A percentile compares a stretch with the other conserved stretches of the same genome.
Conservation (phyloP, 2,329 filamentous ascomycete genomes). For the Xylaria sp. region DNA sequence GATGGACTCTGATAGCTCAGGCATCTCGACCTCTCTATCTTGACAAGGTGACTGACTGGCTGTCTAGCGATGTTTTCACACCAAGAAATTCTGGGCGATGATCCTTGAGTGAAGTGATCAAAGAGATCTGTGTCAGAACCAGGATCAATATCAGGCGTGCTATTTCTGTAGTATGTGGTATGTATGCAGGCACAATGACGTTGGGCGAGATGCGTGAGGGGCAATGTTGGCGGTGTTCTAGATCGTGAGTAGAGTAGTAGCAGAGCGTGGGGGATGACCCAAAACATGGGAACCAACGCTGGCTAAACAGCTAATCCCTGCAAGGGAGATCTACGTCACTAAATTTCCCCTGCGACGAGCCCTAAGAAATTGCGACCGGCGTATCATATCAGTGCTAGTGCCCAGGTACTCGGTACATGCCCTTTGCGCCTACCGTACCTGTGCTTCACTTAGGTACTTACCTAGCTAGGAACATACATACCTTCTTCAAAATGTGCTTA, state of each 20-base stretch:
- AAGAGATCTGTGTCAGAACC: background rate
- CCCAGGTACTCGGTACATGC: background rate
- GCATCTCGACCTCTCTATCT: slow-evolving; percentile 38
- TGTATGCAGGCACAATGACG: slow-evolving; percentile 35
- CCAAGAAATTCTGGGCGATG: background rate
- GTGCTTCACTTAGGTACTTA: too few species aligned
- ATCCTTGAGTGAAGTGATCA: background rate
- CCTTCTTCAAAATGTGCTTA: too few species aligned
- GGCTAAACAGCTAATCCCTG: slow-evolving; percentile 1
- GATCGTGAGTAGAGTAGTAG: slow-evolving; percentile 24
- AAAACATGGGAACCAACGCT: background rate
- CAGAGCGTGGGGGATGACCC: slow-evolving; percentile 13
- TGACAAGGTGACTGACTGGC: background rate
- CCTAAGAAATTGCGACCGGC: slow-evolving; percentile 11
- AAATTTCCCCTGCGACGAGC: slow-evolving; percentile 5
- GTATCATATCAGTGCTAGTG: slow-evolving; percentile 9
- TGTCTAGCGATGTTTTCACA: background rate
- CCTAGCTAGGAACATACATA: too few species aligned
- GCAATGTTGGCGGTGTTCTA: slow-evolving; percentile 35
- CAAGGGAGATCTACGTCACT: slow-evolving; percentile 24
- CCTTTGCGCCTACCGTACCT: too few species aligned
- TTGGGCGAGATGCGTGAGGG: slow-evolving; percentile 37
- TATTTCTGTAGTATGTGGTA: slow-evolving; percentile 5
- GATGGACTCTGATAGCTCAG: slow-evolving; percentile 48
- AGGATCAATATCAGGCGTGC: slow-evolving; percentile 2